A percentile compares a stretch with the other conserved stretches of the same genome.
Evolutionary conservation across 495 filamentous ascomycete genomes (phyloP).

Genomic region (Tuber melanosporum): DNA sequence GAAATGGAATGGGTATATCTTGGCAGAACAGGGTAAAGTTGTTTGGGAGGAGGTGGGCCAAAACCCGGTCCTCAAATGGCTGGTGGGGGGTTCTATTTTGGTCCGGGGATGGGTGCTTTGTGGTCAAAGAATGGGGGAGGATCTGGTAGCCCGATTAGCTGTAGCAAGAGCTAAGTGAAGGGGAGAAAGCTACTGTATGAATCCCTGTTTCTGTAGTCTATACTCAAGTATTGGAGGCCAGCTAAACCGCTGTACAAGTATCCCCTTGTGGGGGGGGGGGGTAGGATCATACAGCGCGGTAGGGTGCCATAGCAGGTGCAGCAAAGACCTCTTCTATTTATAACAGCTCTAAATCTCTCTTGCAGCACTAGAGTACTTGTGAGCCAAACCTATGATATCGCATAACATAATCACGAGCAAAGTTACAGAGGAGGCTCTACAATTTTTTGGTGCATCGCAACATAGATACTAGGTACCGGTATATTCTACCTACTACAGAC

Average conservation of each 20-base stretch:
- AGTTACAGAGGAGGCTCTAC: not conserved
- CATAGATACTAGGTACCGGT: not conserved
- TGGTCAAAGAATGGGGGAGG: not conserved
- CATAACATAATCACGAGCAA: not conserved
- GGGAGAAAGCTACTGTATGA: not conserved
- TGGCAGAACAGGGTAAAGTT: slow-evolving; percentile 1
- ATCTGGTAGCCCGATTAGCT: not conserved
- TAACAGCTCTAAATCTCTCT: not conserved
- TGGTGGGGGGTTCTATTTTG: not conserved
- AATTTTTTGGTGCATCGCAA: not conserved
- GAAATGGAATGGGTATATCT: not conserved
- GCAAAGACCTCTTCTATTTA: not conserved
- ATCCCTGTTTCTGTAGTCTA: not conserved
- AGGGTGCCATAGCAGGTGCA: not conserved
- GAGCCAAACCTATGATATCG: not conserved
- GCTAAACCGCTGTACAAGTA: too few relatives aligned
- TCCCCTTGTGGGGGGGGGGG: not conserved
- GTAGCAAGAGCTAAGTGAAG: not conserved
- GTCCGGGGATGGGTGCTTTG: not conserved
- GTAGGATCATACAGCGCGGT: not conserved
- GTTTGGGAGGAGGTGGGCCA: not conserved
- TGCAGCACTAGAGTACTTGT: not conserved
- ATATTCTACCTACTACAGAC: not conserved
- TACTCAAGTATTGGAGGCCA: not conserved
- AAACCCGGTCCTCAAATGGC: not conserved